These are phyloP conservation scores for Penicillium malachiteum DNA, from an alignment of 495 filamentous ascomycete genomes.

Conservation along the genomic window DNA sequence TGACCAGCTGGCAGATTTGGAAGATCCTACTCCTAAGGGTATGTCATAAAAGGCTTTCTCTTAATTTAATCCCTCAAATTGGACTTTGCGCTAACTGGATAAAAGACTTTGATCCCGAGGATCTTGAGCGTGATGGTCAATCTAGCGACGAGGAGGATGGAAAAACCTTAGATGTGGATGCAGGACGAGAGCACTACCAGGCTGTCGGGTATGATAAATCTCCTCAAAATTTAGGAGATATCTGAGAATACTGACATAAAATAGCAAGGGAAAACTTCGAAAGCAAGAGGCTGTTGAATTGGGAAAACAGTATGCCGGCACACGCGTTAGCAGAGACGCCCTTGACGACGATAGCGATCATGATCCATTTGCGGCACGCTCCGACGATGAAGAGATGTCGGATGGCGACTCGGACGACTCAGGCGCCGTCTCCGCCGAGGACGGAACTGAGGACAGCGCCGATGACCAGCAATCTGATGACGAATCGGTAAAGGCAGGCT, in stretches of 20 bases:
- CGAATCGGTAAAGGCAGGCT: neutral
- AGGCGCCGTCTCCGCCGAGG: constrained; percentile 12
- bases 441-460: neutral
- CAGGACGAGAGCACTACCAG: constrained; percentile 80
- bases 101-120: constrained; percentile 87
- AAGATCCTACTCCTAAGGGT: constrained; percentile 64
- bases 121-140: constrained; percentile 53
- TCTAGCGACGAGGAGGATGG: constrained; percentile 54
- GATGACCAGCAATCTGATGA: constrained; percentile 1
- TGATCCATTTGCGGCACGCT: constrained; percentile 39
- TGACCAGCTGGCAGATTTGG: constrained; percentile 65
- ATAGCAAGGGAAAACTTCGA: constrained; percentile 80
- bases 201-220: constrained; percentile 62
- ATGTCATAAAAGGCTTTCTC: constrained; percentile 5
- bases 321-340: constrained; percentile 71
- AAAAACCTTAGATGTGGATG: constrained; percentile 41
- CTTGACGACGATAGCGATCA: constrained; percentile 54
- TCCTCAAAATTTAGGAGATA: neutral
- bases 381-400: constrained; percentile 7
- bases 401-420: neutral
- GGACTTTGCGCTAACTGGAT: neutral
- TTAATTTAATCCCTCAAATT: neutral
- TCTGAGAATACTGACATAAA: neutral
- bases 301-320: constrained; percentile 81
- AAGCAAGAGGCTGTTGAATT: constrained; percentile 59